Evolutionary conservation across 2,329 filamentous ascomycete genomes (phyloP).

Genomic region (Trematosphaeria pertusa): DNA sequence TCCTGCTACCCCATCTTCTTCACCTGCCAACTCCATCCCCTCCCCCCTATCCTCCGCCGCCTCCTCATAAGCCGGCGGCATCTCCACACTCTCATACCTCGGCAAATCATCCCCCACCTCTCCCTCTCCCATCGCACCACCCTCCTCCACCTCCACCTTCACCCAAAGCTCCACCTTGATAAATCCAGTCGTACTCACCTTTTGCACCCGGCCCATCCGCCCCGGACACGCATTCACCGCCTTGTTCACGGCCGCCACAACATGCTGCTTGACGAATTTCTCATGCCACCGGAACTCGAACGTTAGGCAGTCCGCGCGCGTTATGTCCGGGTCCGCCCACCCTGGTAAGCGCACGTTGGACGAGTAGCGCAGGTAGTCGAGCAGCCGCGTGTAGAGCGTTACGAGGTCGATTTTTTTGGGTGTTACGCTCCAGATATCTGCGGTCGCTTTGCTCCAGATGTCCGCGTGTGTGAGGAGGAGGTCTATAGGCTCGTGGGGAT

Average conservation of each 20-base stretch:
- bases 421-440: neutral
- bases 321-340: neutral
- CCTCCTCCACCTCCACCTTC: neutral
- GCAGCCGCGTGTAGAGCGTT: neutral
- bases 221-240: neutral
- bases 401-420: neutral
- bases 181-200: too few species aligned
- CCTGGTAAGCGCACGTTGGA: neutral
- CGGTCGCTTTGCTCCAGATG: too few species aligned
- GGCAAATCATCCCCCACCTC: neutral
- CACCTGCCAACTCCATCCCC: too few species aligned
- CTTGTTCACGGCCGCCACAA: neutral
- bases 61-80: neutral
- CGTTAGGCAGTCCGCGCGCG: neutral
- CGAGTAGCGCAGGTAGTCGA: neutral
- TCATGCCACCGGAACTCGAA: neutral
- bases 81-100: neutral
- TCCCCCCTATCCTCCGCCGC: neutral
- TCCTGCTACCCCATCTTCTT: too few species aligned
- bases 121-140: neutral
- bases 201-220: neutral
- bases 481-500: too few species aligned
- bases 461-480: too few species aligned
- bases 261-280: neutral
- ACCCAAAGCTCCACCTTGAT: neutral